phyloP scores from a whole-genome alignment of 2,329 filamentous ascomycete genomes.

The Atkinsonella texensis region DNA sequence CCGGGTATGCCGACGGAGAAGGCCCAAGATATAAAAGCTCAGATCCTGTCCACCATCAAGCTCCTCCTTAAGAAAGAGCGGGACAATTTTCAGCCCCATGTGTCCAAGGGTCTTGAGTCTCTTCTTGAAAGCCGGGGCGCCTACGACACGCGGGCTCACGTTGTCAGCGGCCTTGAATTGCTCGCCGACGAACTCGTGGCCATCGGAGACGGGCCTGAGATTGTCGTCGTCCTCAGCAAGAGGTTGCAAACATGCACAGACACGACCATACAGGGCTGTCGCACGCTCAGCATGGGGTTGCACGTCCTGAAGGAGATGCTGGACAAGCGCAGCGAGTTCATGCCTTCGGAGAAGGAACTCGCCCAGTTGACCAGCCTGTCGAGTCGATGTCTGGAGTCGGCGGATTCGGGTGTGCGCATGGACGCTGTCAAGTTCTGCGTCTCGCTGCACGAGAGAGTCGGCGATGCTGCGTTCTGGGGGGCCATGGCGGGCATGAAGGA shows the following conservation, averaged over 20 bases:
- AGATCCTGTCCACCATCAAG: constrained; percentile 62
- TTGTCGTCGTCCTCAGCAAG: constrained; percentile 40
- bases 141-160: constrained; percentile 58
- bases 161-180: constrained; percentile 62
- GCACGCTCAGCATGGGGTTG: constrained; percentile 49
- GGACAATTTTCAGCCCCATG: constrained; percentile 53
- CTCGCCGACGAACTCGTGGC: constrained; percentile 60
- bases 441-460: constrained; percentile 51
- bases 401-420: constrained; percentile 53
- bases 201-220: constrained; percentile 51
- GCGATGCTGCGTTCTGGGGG: constrained; percentile 54
- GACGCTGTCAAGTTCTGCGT: constrained; percentile 73
- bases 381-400: constrained; percentile 45
- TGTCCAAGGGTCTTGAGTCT: constrained; percentile 54
- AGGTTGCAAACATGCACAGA: constrained; percentile 33
- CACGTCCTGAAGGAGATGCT: constrained; percentile 50
- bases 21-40: constrained; percentile 59
- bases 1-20: constrained; percentile 47
- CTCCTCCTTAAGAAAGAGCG: constrained; percentile 58
- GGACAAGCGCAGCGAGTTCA: constrained; percentile 33
- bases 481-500: constrained; percentile 52
- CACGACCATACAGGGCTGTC: constrained; percentile 31
- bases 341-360: constrained; percentile 40
- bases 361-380: constrained; percentile 37
- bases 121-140: constrained; percentile 51